Evolutionary conservation across 2,329 filamentous ascomycete species (phyloP), one percentile per base, ranked within the genome.

Genomic region (Chalara sp.): DNA sequence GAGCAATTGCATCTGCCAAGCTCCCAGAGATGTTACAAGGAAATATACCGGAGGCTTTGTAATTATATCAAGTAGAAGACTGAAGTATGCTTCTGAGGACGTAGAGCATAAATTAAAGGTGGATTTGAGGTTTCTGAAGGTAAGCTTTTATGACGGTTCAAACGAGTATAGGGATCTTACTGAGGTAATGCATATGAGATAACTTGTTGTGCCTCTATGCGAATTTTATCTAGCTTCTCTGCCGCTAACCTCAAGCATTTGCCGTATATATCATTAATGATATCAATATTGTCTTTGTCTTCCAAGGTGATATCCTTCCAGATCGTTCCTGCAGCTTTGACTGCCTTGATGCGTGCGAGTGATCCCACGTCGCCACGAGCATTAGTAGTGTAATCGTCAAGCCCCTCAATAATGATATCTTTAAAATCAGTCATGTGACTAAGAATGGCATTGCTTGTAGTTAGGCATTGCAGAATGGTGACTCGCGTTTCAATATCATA

Each of bases 301-400:
- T 8, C 35, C 35, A 37, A n/a, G 8, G 2, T n/a, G n/a, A n/a
- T 8, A 37, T 37, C n/a, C 21, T 54, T 45, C 48, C 50, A 39
- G 70, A 70, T 6, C 64, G 65, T 33, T 69, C 78, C 81, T 1
- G 89, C 73, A 2, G 81, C 81, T 53, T 80, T 77, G 10, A 96
- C 76, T 29, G 89, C 91, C 66, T 91, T 86, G 5, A 92, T 72
- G 4, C 93, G 80, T 4, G 95, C 86, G 48, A 91, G 80, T 0
- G 91, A 95, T 5, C 93, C 93, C 46, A 97, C 79, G 63, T 99
- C 93, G 12, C 93, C 93, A 51, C 90, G 78, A 11, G 91, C 84
- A 58, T 89, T 92, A 4, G 89, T 91, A 0, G 89, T 95, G 63
- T 97, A 97, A 65, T 99, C 91, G 57, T 92, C 86, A 31, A 99